Percentiles rank a stretch among this genome's conserved stretches.
phyloP scores from a whole-genome alignment of 2,329 filamentous ascomycete species.

The Kalmusia sp. region DNA sequence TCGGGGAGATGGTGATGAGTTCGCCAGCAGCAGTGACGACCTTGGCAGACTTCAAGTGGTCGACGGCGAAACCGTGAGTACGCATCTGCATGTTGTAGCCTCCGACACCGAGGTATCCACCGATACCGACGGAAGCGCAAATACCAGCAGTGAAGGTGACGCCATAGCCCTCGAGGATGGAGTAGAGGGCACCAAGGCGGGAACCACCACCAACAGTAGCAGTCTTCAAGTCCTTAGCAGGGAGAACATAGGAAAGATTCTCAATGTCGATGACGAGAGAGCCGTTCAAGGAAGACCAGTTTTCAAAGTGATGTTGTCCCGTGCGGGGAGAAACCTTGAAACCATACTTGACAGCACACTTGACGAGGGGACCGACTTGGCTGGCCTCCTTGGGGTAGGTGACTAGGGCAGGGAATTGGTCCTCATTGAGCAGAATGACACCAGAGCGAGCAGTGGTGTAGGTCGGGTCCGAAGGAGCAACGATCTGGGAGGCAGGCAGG shows the following conservation, averaged over 20 bases:
- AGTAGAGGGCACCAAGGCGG: neutral
- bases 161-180: neutral
- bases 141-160: neutral
- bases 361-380: neutral
- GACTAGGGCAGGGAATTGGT: neutral
- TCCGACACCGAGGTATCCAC: neutral
- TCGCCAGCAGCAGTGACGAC: slow-evolving; percentile 6
- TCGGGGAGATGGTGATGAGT: neutral
- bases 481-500: neutral
- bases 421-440: neutral
- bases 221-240: neutral
- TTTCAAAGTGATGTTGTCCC: neutral
- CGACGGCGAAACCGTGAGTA: slow-evolving; percentile 8
- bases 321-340: neutral
- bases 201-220: neutral
- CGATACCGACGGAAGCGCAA: neutral
- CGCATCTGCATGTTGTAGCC: slow-evolving; percentile 4
- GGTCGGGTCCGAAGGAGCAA: neutral
- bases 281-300: neutral
- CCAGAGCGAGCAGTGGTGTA: neutral
- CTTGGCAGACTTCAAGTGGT: slow-evolving; percentile 7
- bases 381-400: neutral
- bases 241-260: neutral
- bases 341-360: neutral
- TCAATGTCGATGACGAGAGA: neutral